Evolutionary conservation across 768 basidiomycete species (phyloP).

Genomic region (Boletus huronensis): DNA sequence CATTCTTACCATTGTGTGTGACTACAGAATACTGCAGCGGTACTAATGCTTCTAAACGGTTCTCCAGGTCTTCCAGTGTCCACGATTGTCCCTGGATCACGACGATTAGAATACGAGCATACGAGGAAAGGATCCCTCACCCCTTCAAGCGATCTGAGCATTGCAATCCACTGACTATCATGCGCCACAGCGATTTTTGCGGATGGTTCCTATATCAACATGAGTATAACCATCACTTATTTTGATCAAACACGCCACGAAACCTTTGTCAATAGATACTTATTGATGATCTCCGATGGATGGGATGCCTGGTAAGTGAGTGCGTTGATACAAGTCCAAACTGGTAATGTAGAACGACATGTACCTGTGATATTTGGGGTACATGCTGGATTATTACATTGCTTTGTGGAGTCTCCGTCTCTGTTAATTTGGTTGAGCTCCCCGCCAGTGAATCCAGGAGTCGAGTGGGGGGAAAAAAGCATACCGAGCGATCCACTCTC

Average conservation of each 20-base stretch:
- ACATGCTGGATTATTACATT: neutral
- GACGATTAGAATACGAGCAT: neutral
- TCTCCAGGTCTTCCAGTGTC: neutral
- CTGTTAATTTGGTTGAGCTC: neutral
- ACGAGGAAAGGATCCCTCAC: neutral
- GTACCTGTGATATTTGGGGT: neutral
- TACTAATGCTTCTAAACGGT: neutral
- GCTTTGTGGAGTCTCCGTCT: neutral
- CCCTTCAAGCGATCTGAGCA: neutral
- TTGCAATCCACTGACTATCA: neutral
- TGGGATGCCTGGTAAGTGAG: neutral
- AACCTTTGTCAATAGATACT: neutral
- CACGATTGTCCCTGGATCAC: neutral
- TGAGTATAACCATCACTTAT: neutral
- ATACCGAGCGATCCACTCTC: neutral
- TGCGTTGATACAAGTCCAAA: too few relatives aligned
- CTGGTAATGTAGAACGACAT: neutral
- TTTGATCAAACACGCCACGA: neutral
- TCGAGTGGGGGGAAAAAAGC: neutral
- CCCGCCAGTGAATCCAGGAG: neutral
- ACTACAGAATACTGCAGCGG: neutral
- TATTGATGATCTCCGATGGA: neutral
- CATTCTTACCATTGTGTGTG: neutral
- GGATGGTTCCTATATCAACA: neutral
- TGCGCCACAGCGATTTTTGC: neutral